Evolutionary conservation across 1,284 basidiomycete genomes (phyloP), one percentile per base, ranked within the genome.

Genomic region (Gomphus sp.): DNA sequence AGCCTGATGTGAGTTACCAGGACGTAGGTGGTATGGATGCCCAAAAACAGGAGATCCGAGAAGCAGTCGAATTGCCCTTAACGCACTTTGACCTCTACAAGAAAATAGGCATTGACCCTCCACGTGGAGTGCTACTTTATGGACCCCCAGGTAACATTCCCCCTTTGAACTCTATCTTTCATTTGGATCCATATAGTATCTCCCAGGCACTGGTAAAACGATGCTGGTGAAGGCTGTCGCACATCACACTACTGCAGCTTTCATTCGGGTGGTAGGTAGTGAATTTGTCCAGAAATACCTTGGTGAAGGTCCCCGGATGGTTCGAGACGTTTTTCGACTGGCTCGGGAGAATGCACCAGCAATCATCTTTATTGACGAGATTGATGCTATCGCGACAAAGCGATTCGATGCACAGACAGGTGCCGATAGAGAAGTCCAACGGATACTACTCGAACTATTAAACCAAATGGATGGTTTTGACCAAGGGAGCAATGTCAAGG

Each of bases 391-490:
- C 70, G 97, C 97, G 4, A 99, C 97, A 44, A 99, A 99, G 74
- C 94, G 97, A 71, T 99, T 99, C 76, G 97, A 99, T 69, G 97
- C 97, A 3, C 97, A 99, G 72, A 99, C 97, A 1, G 97, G 97
- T 69, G 97, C 97, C 12, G 97, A 99, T 75, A 83, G 97, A 66
- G 97, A 99, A 75, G 97, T 99, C 18, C 97, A 99, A 73, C 93
- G 97, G 75, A 99, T 99, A 69, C 73, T 99, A 64, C 85, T 99
- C n/a, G 97, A 99, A 71, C 76, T 99, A 62, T 80, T 99, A 62
- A 99, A 98, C 71, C 97, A 99, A 71, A 99, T 99, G 97, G 97
- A 99, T 68, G 97, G 97, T 64, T 99, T 99, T 74, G 97, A 99
- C 73, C 97, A 99, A 73, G 92, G 91, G 6, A 96, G 93, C 71